phyloP scores from a whole-genome alignment of 2,329 filamentous ascomycete species.

The Aureobasidium subglaciale region DNA sequence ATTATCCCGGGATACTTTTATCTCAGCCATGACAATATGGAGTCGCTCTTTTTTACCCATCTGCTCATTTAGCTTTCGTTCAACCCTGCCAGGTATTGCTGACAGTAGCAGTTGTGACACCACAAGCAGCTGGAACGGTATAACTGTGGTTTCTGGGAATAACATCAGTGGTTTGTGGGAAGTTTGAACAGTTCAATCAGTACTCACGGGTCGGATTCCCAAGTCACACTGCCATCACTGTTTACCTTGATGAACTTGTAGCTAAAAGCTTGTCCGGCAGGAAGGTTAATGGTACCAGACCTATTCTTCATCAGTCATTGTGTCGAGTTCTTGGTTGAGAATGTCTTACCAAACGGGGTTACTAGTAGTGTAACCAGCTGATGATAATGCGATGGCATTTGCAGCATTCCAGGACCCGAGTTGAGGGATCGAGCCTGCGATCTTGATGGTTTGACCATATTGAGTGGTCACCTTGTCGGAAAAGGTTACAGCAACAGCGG shows the following conservation, averaged over 20 bases:
- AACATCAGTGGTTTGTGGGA: too few relatives aligned
- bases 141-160: slow-evolving; percentile 8
- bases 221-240: slow-evolving; percentile 48
- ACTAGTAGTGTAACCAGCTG: slow-evolving; percentile 48
- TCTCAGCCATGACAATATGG: too few relatives aligned
- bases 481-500: slow-evolving; percentile 49
- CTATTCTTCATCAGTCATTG: slow-evolving; percentile 37
- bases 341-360: slow-evolving; percentile 35
- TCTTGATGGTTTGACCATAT: slow-evolving; percentile 57
- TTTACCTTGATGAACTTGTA: slow-evolving; percentile 61
- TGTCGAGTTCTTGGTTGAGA: neutral
- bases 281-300: slow-evolving; percentile 48
- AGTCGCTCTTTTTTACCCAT: too few relatives aligned
- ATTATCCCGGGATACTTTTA: too few relatives aligned
- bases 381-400: slow-evolving; percentile 48
- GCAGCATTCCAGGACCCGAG: slow-evolving; percentile 54
- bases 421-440: slow-evolving; percentile 51
- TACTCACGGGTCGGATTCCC: slow-evolving; percentile 53
- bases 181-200: too few relatives aligned
- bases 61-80: too few relatives aligned
- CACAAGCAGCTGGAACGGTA: slow-evolving; percentile 1
- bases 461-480: slow-evolving; percentile 49
- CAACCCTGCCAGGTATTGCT: slow-evolving; percentile 1
- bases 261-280: slow-evolving; percentile 45
- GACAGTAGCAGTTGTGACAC: slow-evolving; percentile 7